Evolutionary conservation across 495 filamentous ascomycete genomes (phyloP).

Genomic region (Annulohypoxylon maeteangense): DNA sequence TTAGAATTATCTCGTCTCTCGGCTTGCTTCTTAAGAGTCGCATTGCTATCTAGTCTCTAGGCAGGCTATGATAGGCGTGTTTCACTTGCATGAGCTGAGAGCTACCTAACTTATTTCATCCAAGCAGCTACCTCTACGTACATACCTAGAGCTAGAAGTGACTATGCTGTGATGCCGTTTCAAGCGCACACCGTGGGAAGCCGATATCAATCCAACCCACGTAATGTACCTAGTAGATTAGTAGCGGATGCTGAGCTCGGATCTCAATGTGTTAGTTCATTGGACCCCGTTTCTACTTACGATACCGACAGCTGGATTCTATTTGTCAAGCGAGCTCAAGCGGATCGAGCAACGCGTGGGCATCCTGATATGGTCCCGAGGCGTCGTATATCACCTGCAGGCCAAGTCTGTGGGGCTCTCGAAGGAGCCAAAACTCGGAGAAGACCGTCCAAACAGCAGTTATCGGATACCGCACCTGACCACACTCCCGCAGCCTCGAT

Average conservation of each 20-base stretch:
- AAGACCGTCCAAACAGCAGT: constrained; percentile 42
- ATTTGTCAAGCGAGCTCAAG: constrained; percentile 35
- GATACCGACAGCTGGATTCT: constrained; percentile 36
- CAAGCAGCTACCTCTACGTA: no score
- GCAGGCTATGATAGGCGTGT: no score
- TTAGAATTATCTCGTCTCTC: no score
- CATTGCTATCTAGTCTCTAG: no score
- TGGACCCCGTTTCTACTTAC: constrained; percentile 24
- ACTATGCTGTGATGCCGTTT: background rate
- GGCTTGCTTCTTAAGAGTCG: no score
- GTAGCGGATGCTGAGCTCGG: background rate
- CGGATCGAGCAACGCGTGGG: constrained; percentile 11
- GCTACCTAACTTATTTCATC: no score
- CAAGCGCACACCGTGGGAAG: constrained; percentile 19
- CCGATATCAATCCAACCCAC: constrained; percentile 13
- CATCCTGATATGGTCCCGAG: constrained; percentile 20
- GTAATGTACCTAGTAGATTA: constrained; percentile 8
- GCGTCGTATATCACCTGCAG: constrained; percentile 31
- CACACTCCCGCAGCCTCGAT: constrained; percentile 26
- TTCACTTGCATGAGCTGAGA: no score
- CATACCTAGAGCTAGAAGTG: no score
- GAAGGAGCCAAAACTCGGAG: constrained; percentile 33
- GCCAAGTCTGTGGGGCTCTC: constrained; percentile 36
- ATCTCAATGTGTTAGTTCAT: constrained; percentile 10
- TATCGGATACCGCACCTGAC: constrained; percentile 41